phyloP scores from a whole-genome alignment of 495 filamentous ascomycete genomes.

The Hypoxylon rickii region DNA sequence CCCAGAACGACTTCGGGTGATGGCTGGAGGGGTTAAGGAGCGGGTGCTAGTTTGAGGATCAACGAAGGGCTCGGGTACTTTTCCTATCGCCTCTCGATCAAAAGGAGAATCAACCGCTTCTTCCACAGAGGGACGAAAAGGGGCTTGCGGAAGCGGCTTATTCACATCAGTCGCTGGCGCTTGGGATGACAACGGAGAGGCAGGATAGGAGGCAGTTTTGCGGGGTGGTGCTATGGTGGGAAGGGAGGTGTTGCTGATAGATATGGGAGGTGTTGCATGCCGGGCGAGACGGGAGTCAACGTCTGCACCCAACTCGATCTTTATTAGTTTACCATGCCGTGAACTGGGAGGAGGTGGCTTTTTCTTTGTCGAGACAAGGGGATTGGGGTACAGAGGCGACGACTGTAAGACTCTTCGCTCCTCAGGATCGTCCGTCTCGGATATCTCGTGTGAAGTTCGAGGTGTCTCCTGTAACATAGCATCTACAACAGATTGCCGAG shows the following conservation, averaged over 20 bases:
- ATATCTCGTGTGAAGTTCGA: conserved; percentile 51
- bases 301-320: conserved; percentile 39
- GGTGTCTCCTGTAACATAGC: conserved; percentile 48
- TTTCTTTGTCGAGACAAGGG: conserved; percentile 38
- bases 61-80: conserved; percentile 43
- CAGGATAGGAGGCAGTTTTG: conserved; percentile 23
- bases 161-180: conserved; percentile 49
- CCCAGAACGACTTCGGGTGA: conserved; percentile 38
- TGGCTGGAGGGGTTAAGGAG: conserved; percentile 37
- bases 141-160: conserved; percentile 52
- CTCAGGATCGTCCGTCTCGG: conserved; percentile 46
- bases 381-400: conserved; percentile 20
- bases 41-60: conserved; percentile 35
- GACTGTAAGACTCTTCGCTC: conserved; percentile 45
- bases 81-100: conserved; percentile 52
- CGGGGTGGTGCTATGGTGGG: conserved; percentile 32
- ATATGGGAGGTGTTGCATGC: conserved; percentile 30
- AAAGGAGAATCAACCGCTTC: conserved; percentile 47
- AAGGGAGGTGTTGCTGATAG: conserved; percentile 25
- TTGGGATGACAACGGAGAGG: conserved; percentile 7
- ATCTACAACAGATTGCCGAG: conserved; percentile 52
- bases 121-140: conserved; percentile 46
- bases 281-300: conserved; percentile 26
- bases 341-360: conserved; percentile 63
- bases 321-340: conserved; percentile 72